Base-by-base conservation (phyloP, 2,329 filamentous ascomycete species). In the Grosmannia clavigera region DNA sequence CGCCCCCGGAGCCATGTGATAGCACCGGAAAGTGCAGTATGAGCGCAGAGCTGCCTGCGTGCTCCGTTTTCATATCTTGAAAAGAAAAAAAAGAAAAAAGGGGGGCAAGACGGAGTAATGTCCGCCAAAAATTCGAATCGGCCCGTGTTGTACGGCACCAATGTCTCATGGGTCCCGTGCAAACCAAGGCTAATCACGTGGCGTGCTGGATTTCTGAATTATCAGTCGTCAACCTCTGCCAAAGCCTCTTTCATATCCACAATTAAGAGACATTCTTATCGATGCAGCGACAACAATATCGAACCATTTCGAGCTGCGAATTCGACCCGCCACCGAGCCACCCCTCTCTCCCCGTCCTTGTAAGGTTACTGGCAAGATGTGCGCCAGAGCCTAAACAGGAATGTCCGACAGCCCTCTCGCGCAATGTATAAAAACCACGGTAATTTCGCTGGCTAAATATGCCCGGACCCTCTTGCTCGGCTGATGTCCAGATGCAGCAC, bases 91-190 rank as follows among this genome's bases (percentile, higher is more conserved):
- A 29, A 3, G 3, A 54, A 58, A 53, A 58, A 53, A 55, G n/a
- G 40, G 38, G 52, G 40, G 35, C 2, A 19, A 16, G 12, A 40
- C 19, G 31, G 31, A 38, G 33, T 55, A 33, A 43, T 38, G 6
- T n/a, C 25, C 40, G 19, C 40, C 55, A 46, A 33, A n/a, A 35
- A 27, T 10, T 57, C 43, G 53, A 63, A 54, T 63, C 62, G 62
- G 62, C 56, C 62, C 60, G 62, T 40, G 12, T 58, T 27, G 27
- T 22, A 53, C 55, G 54, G 35, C 43, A 48, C 38, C 31, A 50
- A 19, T 35, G 51, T 19, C 35, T 29, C 9, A 33, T 25, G 38
- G 19, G 19, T 22, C 53, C 53, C 33, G 31, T 55, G 25, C 3
- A 14, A 55, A 19, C 9, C 55, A 31, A 33, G 25, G 50, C 50